Evolutionary conservation across 805 yeast species (phyloP).

Genomic region (Yarrowia porcina): DNA sequence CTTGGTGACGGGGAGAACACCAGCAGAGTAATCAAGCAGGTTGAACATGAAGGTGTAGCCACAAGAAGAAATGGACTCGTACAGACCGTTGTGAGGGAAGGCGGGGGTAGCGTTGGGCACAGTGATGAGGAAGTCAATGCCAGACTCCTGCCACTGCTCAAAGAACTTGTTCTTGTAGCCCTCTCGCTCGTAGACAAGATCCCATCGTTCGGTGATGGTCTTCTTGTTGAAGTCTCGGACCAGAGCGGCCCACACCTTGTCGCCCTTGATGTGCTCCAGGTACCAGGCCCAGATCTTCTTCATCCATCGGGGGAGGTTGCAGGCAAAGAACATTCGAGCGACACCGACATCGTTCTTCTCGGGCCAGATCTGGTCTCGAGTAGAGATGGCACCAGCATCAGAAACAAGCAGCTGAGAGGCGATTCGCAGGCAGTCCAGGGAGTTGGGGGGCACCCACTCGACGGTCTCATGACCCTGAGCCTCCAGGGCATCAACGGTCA

Average conservation of each 20-base stretch:
- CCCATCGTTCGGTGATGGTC: slow-evolving; percentile 41
- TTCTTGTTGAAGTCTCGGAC: slow-evolving; percentile 40
- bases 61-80: slow-evolving; percentile 41
- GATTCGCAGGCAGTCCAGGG: slow-evolving; percentile 56
- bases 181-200: slow-evolving; percentile 39
- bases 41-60: slow-evolving; percentile 58
- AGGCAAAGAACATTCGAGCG: slow-evolving; percentile 36
- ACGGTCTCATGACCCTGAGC: slow-evolving; percentile 49
- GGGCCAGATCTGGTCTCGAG: slow-evolving; percentile 34
- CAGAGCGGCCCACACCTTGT: slow-evolving; percentile 41
- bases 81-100: slow-evolving; percentile 40
- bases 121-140: slow-evolving; percentile 41
- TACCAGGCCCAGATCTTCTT: slow-evolving; percentile 40
- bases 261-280: slow-evolving; percentile 37
- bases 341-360: slow-evolving; percentile 42
- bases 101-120: slow-evolving; percentile 47
- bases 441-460: slow-evolving; percentile 48
- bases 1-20: slow-evolving; percentile 55
- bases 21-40: slow-evolving; percentile 54
- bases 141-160: slow-evolving; percentile 40
- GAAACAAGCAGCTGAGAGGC: slow-evolving; percentile 44
- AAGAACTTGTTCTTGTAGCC: slow-evolving; percentile 38
- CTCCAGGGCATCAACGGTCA: slow-evolving; percentile 42
- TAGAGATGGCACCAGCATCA: slow-evolving; percentile 38
- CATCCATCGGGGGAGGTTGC: slow-evolving; percentile 39